A percentile compares a stretch with the other conserved stretches of the same genome.
phyloP scores from a whole-genome alignment of 345 rosid species.

The Acer campestre region DNA sequence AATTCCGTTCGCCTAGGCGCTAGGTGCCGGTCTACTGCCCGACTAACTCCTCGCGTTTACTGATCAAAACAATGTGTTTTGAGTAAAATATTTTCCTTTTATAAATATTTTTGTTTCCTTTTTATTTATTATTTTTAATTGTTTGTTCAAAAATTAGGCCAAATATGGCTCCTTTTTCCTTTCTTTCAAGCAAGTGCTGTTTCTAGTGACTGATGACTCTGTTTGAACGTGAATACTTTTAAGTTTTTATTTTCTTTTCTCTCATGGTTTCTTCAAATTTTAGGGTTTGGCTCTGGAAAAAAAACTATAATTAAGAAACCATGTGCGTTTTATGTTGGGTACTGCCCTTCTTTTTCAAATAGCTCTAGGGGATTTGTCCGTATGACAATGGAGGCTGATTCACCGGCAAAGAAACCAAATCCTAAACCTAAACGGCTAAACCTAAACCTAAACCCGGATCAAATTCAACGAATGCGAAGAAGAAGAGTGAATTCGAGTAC shows the following conservation, averaged over 20 bases:
- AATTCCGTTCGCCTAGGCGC: too few relatives aligned
- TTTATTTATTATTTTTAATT: not conserved
- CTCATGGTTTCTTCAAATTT: not conserved
- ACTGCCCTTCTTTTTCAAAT: not conserved
- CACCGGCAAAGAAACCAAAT: not conserved
- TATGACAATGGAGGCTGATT: slow-evolving; percentile 12
- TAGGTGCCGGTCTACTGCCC: too few relatives aligned
- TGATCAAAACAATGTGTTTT: not conserved
- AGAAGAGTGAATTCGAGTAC: slow-evolving; percentile 54
- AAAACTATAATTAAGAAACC: not conserved
- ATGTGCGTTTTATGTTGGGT: not conserved
- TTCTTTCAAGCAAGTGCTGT: not conserved
- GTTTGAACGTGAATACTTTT: not conserved
- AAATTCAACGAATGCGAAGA: slow-evolving; percentile 14
- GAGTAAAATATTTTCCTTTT: not conserved
- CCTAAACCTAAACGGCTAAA: too few relatives aligned
- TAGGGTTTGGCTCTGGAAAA: not conserved
- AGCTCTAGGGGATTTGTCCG: not conserved
- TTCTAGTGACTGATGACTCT: not conserved
- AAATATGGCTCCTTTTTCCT: not conserved
- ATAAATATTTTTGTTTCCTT: not conserved
- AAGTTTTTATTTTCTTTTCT: not conserved
- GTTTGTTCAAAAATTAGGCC: not conserved
- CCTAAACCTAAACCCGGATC: slow-evolving; percentile 16
- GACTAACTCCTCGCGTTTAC: too few relatives aligned